Conservation (phyloP, 192 early-diverging fungal genomes). For the Dimargaris cristalligena region DNA sequence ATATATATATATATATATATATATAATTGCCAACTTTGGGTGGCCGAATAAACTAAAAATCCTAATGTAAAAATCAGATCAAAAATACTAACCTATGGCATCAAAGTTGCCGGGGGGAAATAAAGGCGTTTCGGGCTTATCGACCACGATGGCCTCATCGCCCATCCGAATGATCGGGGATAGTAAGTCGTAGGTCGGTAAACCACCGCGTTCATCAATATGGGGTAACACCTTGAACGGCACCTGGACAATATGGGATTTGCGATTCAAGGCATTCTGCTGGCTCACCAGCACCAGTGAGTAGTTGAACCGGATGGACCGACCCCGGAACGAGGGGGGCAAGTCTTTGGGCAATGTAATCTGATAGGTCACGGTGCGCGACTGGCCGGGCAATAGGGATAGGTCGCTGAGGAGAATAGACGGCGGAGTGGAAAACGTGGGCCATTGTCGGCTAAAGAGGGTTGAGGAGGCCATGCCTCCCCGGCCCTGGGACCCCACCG, state of each 20-base stretch:
- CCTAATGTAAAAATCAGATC: too few species aligned
- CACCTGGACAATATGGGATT: not conserved
- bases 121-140: not conserved
- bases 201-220: not conserved
- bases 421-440: conserved; percentile 7
- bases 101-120: not conserved
- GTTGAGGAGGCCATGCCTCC: not conserved
- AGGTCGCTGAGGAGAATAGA: conserved; percentile 1
- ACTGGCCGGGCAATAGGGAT: conserved; percentile 2
- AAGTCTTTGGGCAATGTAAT: not conserved
- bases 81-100: not conserved
- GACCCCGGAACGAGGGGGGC: conserved; percentile 1
- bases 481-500: not conserved
- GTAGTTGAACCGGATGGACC: not conserved
- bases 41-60: not conserved
- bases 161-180: not conserved
- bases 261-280: not conserved
- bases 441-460: not conserved
- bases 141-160: not conserved
- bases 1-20: not conserved
- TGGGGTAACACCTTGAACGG: not conserved
- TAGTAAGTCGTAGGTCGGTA: not conserved
- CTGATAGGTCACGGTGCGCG: not conserved
- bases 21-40: not conserved
- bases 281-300: not conserved